phyloP scores from a whole-genome alignment of 495 filamentous ascomycete species.

The Letharia lupina region DNA sequence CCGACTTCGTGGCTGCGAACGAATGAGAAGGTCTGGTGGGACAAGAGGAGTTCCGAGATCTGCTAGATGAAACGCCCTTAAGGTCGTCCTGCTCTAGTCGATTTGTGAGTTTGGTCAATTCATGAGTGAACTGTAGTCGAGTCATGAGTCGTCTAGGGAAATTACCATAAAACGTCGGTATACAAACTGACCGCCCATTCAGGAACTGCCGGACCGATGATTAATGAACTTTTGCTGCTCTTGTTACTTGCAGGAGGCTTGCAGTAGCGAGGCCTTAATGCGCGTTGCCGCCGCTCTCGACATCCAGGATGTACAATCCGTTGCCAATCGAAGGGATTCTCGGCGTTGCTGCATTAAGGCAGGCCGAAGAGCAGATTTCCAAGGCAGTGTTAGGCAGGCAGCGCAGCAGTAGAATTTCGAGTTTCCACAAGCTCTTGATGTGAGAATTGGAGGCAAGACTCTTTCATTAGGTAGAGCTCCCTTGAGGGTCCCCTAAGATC shows the following conservation, averaged over 20 bases:
- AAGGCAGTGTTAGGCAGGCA: background rate
- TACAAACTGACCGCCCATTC: background rate
- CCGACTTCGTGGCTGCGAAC: background rate
- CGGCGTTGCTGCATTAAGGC: background rate
- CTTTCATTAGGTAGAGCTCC: background rate
- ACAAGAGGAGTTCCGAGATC: background rate
- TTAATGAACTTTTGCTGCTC: background rate
- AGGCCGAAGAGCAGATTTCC: background rate
- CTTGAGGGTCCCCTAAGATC: background rate
- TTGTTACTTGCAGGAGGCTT: background rate
- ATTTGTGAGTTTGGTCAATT: background rate
- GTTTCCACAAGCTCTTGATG: background rate
- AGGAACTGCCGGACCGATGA: background rate
- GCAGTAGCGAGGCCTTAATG: slow-evolving; percentile 1
- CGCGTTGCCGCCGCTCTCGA: background rate
- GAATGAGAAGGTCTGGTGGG: no score
- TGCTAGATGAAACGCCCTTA: background rate
- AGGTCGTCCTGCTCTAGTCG: background rate
- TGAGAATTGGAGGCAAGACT: background rate
- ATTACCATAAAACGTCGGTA: background rate
- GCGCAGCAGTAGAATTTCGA: background rate
- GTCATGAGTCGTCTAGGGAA: background rate
- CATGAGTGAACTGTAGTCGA: background rate
- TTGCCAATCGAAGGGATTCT: background rate
- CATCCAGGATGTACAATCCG: background rate